These are phyloP conservation scores for Saccharomycopsis sp. DNA, from an alignment of 805 yeast species.

Conservation along the genomic window DNA sequence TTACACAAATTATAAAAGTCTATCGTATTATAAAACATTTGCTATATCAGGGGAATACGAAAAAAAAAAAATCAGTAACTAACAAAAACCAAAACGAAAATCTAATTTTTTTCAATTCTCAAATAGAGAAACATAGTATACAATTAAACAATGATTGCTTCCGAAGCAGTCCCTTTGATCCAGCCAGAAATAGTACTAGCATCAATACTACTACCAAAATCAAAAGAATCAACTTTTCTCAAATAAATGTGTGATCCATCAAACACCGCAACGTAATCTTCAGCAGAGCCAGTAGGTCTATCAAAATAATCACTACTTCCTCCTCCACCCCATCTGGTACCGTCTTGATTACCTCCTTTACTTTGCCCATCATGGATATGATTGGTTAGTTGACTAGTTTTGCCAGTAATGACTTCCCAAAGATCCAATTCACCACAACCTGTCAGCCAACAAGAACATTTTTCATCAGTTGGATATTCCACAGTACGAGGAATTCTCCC, in stretches of 20 bases:
- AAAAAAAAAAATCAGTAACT: too few species aligned
- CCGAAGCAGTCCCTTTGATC: conserved; percentile 24
- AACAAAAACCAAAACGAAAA: too few species aligned
- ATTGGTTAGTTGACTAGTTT: conserved; percentile 63
- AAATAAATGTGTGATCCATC: conserved; percentile 44
- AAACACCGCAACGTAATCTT: conserved; percentile 90
- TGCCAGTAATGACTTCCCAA: conserved; percentile 76
- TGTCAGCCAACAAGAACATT: conserved; percentile 92
- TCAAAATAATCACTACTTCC: conserved; percentile 79
- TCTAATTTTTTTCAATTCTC: too few species aligned
- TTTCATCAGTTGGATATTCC: conserved; percentile 68
- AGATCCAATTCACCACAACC: conserved; percentile 98
- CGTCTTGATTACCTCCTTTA: conserved; percentile 21
- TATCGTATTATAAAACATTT: too few species aligned
- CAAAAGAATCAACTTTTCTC: conserved; percentile 46
- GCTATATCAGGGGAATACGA: too few species aligned
- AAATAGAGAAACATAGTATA: too few species aligned
- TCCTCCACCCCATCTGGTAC: conserved; percentile 52
- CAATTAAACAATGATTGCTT: conserved; percentile 1
- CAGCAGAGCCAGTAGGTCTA: conserved; percentile 69
- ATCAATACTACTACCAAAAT: conserved; percentile 45
- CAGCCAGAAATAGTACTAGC: conserved; percentile 48
- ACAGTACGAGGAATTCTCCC: conserved; percentile 94
- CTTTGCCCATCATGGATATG: conserved; percentile 85
- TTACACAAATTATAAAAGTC: too few species aligned